phyloP scores from a whole-genome alignment of 257 asterid species.

The Ilex asprella region DNA sequence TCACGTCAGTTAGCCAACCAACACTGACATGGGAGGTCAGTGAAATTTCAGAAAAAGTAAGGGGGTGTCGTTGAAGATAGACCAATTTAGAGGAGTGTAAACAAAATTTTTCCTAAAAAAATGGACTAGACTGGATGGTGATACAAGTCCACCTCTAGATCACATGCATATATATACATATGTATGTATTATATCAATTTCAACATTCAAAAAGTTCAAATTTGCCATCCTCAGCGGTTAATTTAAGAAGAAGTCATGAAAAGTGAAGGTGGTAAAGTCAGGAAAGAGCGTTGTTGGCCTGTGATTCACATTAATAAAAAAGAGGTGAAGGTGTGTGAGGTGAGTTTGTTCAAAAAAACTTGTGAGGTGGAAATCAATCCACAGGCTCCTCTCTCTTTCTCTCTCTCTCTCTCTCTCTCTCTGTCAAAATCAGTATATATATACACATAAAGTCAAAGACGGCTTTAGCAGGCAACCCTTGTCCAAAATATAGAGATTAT shows the following conservation, averaged over 20 bases:
- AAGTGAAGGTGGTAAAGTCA: constrained; percentile 47
- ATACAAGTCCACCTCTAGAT: too few species aligned
- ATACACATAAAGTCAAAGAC: constrained; percentile 27
- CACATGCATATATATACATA: too few species aligned
- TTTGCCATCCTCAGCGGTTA: constrained; percentile 30
- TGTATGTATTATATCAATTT: constrained; percentile 25
- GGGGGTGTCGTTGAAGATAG: too few species aligned
- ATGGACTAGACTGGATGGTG: too few species aligned
- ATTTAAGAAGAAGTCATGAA: constrained; percentile 69
- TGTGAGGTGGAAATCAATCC: constrained; percentile 69
- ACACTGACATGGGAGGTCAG: too few species aligned
- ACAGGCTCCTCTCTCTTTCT: constrained; percentile 56
- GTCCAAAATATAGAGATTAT: constrained; percentile 12
- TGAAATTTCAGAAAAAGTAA: too few species aligned
- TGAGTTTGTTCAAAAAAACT: too few species aligned
- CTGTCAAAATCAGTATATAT: constrained; percentile 22
- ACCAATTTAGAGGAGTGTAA: too few species aligned
- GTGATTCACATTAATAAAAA: constrained; percentile 77
- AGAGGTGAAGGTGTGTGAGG: constrained; percentile 27
- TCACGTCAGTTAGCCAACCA: too few species aligned
- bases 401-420: constrained; percentile 4
- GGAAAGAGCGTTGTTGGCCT: constrained; percentile 25
- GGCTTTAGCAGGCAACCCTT: constrained; percentile 17
- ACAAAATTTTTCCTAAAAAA: too few species aligned
- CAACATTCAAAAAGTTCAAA: constrained; percentile 39